These are phyloP conservation scores for Biancaea sappan DNA, from an alignment of 306 rosid species.

Conservation along the genomic window DNA sequence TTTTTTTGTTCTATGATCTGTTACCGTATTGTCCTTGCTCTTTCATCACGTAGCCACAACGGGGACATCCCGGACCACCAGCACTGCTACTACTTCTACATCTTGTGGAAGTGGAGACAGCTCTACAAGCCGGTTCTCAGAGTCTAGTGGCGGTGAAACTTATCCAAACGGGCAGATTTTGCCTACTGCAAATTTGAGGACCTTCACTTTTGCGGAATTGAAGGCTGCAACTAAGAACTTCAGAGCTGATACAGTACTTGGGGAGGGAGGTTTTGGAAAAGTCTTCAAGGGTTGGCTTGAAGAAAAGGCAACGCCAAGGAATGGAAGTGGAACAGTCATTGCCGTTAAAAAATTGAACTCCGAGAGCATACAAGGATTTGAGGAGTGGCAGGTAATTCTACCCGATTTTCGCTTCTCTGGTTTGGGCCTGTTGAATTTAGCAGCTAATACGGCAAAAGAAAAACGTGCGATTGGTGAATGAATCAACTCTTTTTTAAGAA, in stretches of 20 bases:
- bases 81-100: conserved; percentile 49
- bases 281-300: conserved; percentile 94
- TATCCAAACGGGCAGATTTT: conserved; percentile 69
- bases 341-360: conserved; percentile 94
- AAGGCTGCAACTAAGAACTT: conserved; percentile 80
- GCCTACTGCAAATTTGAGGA: conserved; percentile 70
- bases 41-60: conserved; percentile 25
- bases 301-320: conserved; percentile 57
- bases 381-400: conserved; percentile 88
- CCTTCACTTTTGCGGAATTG: conserved; percentile 70
- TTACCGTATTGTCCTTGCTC: neutral
- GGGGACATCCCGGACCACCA: conserved; percentile 56
- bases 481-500: too few relatives aligned
- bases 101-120: conserved; percentile 51
- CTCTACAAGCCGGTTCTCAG: conserved; percentile 69
- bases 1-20: conserved; percentile 6
- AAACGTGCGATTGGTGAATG: too few relatives aligned
- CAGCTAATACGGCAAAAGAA: neutral
- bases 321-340: conserved; percentile 57
- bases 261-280: conserved; percentile 95
- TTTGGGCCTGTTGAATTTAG: neutral
- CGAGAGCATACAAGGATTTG: conserved; percentile 83
- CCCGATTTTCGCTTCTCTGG: conserved; percentile 1
- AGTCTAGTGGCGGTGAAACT: conserved; percentile 49
- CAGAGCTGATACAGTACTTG: conserved; percentile 74